Evolutionary conservation across 139 green algal genomes (phyloP).

Genomic region (Micractinium conductrix): DNA sequence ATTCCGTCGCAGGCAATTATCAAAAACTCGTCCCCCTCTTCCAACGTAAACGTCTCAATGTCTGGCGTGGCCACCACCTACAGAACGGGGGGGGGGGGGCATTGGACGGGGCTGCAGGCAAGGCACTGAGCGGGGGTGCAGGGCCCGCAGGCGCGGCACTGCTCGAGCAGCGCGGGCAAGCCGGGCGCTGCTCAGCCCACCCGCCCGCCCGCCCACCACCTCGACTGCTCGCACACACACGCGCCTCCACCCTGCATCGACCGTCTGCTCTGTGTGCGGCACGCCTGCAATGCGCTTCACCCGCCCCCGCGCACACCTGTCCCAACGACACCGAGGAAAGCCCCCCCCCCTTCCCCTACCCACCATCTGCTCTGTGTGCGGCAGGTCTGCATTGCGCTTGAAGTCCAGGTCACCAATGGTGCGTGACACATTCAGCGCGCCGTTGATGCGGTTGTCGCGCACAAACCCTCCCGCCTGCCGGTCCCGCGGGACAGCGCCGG

Average conservation of each 20-base stretch:
- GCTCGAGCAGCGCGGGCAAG: too few relatives aligned
- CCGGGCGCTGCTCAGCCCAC: too few relatives aligned
- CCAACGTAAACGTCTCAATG: conserved; percentile 59
- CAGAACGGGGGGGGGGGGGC: too few relatives aligned
- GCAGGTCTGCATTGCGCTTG: conserved; percentile 76
- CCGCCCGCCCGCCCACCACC: too few relatives aligned
- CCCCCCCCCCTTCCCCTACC: neutral
- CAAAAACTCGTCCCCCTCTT: conserved; percentile 72
- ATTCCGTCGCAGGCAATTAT: conserved; percentile 86
- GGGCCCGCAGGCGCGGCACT: too few relatives aligned
- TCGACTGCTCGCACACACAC: too few relatives aligned
- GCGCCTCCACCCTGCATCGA: neutral
- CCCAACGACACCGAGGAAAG: too few relatives aligned
- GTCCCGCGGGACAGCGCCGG: too few relatives aligned
- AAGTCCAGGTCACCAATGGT: conserved; percentile 97
- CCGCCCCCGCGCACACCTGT: too few relatives aligned
- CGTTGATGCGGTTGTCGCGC: conserved; percentile 83
- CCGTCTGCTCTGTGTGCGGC: conserved; percentile 46
- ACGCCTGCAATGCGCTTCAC: conserved; percentile 82
- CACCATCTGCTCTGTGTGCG: conserved; percentile 49
- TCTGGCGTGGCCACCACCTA: conserved; percentile 87
- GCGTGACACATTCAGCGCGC: conserved; percentile 93
- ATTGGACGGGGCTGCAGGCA: too few relatives aligned
- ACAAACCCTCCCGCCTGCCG: conserved; percentile 82
- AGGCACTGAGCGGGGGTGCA: too few relatives aligned